Percentiles rank a stretch among this genome's conserved stretches.
Evolutionary conservation across 768 basidiomycete genomes (phyloP).

Genomic region (Leccinum broughii): DNA sequence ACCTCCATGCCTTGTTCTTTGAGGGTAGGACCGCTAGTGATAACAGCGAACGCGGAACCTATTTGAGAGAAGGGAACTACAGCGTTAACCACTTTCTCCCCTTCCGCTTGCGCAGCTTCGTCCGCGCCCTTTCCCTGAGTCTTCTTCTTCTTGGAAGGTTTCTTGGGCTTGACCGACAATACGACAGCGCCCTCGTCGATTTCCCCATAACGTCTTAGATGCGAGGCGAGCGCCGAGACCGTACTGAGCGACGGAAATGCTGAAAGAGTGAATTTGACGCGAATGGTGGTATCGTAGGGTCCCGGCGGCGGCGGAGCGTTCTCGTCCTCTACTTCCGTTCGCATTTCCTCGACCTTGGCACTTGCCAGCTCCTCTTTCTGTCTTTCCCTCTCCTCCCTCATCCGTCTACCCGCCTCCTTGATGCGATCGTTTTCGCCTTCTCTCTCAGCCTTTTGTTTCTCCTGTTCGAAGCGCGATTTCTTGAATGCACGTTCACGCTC

Average conservation of each 20-base stretch:
- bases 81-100: constrained; percentile 61
- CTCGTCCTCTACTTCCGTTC: constrained; percentile 36
- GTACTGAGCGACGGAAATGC: constrained; percentile 40
- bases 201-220: constrained; percentile 62
- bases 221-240: constrained; percentile 25
- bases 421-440: constrained; percentile 69
- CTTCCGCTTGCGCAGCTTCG: constrained; percentile 41
- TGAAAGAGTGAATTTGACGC: constrained; percentile 65
- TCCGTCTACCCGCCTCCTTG: constrained; percentile 68
- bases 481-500: constrained; percentile 76
- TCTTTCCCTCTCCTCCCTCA: constrained; percentile 67
- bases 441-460: constrained; percentile 52
- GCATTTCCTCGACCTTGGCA: constrained; percentile 26
- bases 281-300: constrained; percentile 73
- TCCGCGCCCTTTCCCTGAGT: constrained; percentile 24
- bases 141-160: constrained; percentile 40
- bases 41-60: constrained; percentile 72
- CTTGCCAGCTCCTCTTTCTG: constrained; percentile 48
- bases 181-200: constrained; percentile 67
- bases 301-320: constrained; percentile 61
- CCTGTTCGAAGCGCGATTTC: constrained; percentile 63
- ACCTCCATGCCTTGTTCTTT: constrained; percentile 66
- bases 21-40: constrained; percentile 56
- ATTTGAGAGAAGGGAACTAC: constrained; percentile 77
- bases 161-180: constrained; percentile 61